These are phyloP conservation scores for Aspergillus egyptiacus DNA, from an alignment of 495 filamentous ascomycete species.

Conservation along the genomic window DNA sequence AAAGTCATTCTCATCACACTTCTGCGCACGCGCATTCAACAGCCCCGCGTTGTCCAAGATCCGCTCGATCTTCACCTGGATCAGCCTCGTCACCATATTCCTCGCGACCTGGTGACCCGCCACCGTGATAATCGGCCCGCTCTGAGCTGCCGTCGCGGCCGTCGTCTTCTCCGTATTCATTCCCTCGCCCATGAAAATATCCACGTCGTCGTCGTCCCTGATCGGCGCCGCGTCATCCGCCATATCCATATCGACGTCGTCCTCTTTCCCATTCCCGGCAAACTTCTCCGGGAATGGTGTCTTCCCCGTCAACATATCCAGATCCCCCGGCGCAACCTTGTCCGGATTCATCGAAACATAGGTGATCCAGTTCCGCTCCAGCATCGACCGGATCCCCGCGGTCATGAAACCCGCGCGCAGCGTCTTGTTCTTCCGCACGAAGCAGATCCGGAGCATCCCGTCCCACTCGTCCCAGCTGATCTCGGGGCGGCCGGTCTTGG, in stretches of 20 bases:
- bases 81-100: slow-evolving; percentile 61
- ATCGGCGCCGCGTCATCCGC: slow-evolving; percentile 42
- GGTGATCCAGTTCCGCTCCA: slow-evolving; percentile 86
- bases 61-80: slow-evolving; percentile 75
- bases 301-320: slow-evolving; percentile 29
- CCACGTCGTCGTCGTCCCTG: slow-evolving; percentile 57
- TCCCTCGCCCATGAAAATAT: slow-evolving; percentile 70
- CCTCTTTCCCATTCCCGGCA: slow-evolving; percentile 29
- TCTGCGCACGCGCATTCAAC: slow-evolving; percentile 43
- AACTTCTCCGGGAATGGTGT: slow-evolving; percentile 74
- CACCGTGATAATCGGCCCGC: slow-evolving; percentile 2
- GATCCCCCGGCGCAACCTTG: slow-evolving; percentile 1
- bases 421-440: slow-evolving; percentile 73
- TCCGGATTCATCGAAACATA: slow-evolving; percentile 17
- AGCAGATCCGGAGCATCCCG: slow-evolving; percentile 76
- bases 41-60: slow-evolving; percentile 73
- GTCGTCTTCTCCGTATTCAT: slow-evolving; percentile 23
- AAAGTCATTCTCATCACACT: slow-evolving; percentile 11
- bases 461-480: slow-evolving; percentile 95
- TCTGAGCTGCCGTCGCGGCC: neutral
- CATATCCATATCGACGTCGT: slow-evolving; percentile 30
- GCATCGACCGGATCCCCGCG: slow-evolving; percentile 72
- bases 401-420: slow-evolving; percentile 70
- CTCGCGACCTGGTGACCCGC: slow-evolving; percentile 41
- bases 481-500: slow-evolving; percentile 73